Evolutionary conservation across 1,284 basidiomycete species (phyloP).

Genomic region (Naganishia albida): DNA sequence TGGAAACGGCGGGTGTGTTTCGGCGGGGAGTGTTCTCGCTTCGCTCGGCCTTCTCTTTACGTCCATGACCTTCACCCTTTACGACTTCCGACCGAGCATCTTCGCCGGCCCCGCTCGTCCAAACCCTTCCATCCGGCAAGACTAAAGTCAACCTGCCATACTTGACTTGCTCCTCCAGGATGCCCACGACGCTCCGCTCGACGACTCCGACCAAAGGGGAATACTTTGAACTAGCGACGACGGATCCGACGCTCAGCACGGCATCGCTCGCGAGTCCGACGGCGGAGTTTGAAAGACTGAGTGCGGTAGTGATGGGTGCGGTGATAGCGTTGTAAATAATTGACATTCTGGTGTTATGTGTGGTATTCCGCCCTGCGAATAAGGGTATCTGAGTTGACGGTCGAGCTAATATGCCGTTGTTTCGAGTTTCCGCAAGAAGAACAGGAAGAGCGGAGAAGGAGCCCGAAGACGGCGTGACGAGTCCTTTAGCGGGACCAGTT

Average conservation of each 20-base stretch:
- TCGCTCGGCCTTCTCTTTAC: neutral
- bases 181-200: neutral
- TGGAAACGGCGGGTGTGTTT: neutral
- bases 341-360: neutral
- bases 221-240: conserved; percentile 2
- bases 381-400: too few species aligned
- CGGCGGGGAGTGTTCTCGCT: too few species aligned
- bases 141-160: conserved; percentile 26
- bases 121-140: conserved; percentile 26
- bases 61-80: neutral
- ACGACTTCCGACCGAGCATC: neutral
- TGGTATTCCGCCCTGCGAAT: neutral
- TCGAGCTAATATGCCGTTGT: too few species aligned
- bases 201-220: conserved; percentile 9
- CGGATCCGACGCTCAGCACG: conserved; percentile 16
- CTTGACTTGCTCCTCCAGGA: conserved; percentile 24
- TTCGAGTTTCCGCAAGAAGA: too few species aligned
- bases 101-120: conserved; percentile 11
- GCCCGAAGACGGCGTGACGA: too few species aligned
- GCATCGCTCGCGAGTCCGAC: conserved; percentile 17
- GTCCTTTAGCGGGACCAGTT: too few species aligned
- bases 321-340: conserved; percentile 21
- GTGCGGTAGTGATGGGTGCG: conserved; percentile 12
- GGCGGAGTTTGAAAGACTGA: conserved; percentile 18
- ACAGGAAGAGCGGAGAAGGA: too few species aligned